Conservation (phyloP, 176 grass and related monocot species). For the Rhynchospora pubera region DNA sequence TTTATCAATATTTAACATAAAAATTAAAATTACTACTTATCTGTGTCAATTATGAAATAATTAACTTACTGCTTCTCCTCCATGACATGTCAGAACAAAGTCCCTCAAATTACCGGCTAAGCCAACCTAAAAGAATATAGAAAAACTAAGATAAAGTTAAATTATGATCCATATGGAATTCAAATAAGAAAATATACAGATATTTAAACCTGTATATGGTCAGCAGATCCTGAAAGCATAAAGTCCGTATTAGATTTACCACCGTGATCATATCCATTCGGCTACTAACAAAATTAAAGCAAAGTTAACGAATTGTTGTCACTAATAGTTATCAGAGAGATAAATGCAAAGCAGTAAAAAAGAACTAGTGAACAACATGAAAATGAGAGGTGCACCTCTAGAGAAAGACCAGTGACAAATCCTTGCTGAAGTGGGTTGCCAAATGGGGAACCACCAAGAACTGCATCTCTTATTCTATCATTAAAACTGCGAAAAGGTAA, state of each 20-base stretch:
- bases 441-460: conserved; percentile 84
- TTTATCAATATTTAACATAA: conserved; percentile 3
- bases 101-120: conserved; percentile 77
- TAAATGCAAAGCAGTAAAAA: neutral
- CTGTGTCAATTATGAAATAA: neutral
- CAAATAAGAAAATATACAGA: neutral
- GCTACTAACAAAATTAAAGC: conserved; percentile 42
- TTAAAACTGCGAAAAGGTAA: conserved; percentile 64
- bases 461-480: conserved; percentile 90
- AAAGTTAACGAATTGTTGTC: conserved; percentile 17
- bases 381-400: conserved; percentile 47
- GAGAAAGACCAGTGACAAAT: conserved; percentile 73
- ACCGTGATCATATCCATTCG: conserved; percentile 85
- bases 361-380: conserved; percentile 5
- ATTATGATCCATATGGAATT: neutral
- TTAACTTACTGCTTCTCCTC: conserved; percentile 37
- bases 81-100: conserved; percentile 55
- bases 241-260: conserved; percentile 51
- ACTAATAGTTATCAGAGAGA: neutral
- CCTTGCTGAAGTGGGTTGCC: conserved; percentile 84
- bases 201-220: conserved; percentile 70
- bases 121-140: conserved; percentile 52
- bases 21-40: neutral
- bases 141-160: conserved; percentile 19
- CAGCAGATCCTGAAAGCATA: conserved; percentile 49